These are phyloP conservation scores for Ceratobasidium sp. DNA, from an alignment of 1,284 basidiomycete species.

Conservation along the genomic window DNA sequence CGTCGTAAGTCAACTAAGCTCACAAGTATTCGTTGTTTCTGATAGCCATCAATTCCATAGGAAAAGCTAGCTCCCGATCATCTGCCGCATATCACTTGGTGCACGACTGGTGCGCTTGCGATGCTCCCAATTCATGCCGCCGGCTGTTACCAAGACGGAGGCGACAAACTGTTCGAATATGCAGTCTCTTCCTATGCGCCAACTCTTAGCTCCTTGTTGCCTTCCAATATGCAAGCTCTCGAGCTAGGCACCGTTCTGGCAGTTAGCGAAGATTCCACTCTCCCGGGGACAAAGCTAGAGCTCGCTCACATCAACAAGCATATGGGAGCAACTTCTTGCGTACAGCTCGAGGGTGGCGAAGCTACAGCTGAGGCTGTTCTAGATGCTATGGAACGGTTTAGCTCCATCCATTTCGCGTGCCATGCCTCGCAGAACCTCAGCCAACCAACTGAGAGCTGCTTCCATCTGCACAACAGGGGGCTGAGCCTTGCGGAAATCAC, in stretches of 20 bases:
- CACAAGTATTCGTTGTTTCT: too few relatives aligned
- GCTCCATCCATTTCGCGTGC: conserved; percentile 31
- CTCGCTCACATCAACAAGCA: not conserved
- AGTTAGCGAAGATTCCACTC: not conserved
- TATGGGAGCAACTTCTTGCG: not conserved
- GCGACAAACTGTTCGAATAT: too few relatives aligned
- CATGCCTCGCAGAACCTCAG: conserved; percentile 15
- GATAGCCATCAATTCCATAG: too few relatives aligned
- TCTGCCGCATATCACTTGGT: too few relatives aligned
- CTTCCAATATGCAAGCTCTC: too few relatives aligned
- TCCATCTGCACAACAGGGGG: conserved; percentile 5
- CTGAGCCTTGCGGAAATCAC: conserved; percentile 14
- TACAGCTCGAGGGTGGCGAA: not conserved
- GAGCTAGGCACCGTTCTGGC: not conserved
- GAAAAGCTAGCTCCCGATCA: too few relatives aligned
- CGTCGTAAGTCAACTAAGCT: not conserved
- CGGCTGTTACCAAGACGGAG: too few relatives aligned
- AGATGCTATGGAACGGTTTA: not conserved
- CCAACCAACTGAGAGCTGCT: conserved; percentile 2
- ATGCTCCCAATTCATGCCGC: too few relatives aligned
- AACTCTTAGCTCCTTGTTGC: too few relatives aligned
- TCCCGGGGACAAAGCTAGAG: not conserved
- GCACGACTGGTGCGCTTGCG: too few relatives aligned
- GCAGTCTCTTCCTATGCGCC: too few relatives aligned
- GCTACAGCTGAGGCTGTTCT: conserved; percentile 2